Evolutionary conservation across 2,329 filamentous ascomycete species (phyloP).

Genomic region (Diplodia seriata): DNA sequence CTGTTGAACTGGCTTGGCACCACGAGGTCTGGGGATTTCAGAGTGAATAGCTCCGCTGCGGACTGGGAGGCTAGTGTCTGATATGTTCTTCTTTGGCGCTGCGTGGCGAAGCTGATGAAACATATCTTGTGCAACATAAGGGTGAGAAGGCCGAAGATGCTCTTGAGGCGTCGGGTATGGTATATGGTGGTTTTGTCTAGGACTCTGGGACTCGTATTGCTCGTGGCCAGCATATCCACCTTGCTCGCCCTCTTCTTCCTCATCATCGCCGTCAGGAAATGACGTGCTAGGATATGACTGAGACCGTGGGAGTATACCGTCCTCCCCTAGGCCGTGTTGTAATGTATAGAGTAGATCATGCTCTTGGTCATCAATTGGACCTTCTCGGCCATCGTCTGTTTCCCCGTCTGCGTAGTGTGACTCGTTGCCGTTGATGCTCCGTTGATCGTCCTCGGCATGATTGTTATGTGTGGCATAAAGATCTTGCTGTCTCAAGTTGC

Average conservation of each 20-base stretch:
- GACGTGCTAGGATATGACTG: conserved; percentile 5
- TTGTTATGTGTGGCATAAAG: neutral
- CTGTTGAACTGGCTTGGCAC: neutral
- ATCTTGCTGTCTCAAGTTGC: neutral
- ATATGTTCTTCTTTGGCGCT: neutral
- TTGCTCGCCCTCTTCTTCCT: neutral
- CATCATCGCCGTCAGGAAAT: neutral
- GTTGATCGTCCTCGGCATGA: neutral
- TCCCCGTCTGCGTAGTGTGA: conserved; percentile 8
- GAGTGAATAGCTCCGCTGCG: neutral
- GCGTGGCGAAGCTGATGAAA: neutral
- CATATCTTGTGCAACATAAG: neutral
- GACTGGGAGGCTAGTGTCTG: conserved; percentile 14
- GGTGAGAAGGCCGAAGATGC: neutral
- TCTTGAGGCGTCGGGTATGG: conserved; percentile 3
- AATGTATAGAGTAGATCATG: neutral
- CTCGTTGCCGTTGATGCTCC: neutral
- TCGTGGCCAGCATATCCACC: neutral
- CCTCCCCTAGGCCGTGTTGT: neutral
- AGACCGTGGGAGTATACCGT: neutral
- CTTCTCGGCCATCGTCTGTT: neutral
- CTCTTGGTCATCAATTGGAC: neutral
- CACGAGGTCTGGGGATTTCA: neutral
- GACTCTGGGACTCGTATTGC: neutral
- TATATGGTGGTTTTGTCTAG: neutral